Percentiles rank a stretch among this genome's conserved stretches.
These are phyloP conservation scores for Medakamo hakoo DNA, from an alignment of 139 green algal species.

Conservation along the genomic window DNA sequence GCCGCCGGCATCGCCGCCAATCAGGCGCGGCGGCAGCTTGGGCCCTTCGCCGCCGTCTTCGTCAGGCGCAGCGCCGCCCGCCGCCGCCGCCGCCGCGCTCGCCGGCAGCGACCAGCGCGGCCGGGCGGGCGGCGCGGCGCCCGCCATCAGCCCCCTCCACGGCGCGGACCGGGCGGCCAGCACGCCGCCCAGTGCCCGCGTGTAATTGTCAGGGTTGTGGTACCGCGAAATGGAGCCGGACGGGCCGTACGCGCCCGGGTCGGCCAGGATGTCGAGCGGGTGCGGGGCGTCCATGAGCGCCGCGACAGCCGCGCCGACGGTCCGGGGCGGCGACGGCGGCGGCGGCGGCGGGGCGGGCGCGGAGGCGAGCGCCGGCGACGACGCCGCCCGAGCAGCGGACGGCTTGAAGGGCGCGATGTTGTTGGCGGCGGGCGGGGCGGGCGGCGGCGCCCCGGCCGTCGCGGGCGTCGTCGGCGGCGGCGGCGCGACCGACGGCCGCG, in stretches of 20 bases:
- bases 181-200: slow-evolving; percentile 25
- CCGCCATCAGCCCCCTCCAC: neutral
- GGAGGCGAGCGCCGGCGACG: neutral
- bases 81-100: too few species aligned
- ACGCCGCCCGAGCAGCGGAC: neutral
- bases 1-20: too few species aligned
- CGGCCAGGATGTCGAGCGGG: slow-evolving; percentile 77
- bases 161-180: slow-evolving; percentile 6
- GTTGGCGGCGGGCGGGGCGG: neutral
- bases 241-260: slow-evolving; percentile 66
- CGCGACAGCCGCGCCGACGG: slow-evolving; percentile 38
- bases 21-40: too few species aligned
- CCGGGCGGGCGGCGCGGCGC: too few species aligned
- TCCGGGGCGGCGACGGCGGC: neutral
- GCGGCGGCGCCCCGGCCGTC: neutral
- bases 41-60: too few species aligned
- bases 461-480: slow-evolving; percentile 3
- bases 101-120: too few species aligned
- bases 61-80: too few species aligned
- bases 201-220: slow-evolving; percentile 97
- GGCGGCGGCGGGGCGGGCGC: neutral
- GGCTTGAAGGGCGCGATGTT: neutral
- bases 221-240: slow-evolving; percentile 74
- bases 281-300: slow-evolving; percentile 82
- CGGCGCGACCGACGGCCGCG: neutral